Base-by-base conservation (phyloP, 2,329 filamentous ascomycete genomes). In the Trichocomaceae sp. region DNA sequence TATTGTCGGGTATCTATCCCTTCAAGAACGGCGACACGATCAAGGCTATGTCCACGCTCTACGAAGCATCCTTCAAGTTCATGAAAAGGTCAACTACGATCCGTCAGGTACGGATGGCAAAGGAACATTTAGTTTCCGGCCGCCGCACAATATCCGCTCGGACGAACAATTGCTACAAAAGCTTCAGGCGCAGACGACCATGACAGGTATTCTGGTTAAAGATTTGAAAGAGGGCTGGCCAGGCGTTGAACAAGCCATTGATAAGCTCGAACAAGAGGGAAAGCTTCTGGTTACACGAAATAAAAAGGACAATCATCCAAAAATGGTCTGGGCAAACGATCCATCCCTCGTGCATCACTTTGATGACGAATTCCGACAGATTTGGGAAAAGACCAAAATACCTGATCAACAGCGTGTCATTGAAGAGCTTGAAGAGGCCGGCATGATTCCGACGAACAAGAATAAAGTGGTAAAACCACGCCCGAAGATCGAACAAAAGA, bases 191-290 rank as follows among this genome's bases (percentile, higher is more conserved):
- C 90, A 91, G 72, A 83, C 83, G 51, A 90, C 90, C 57, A 88
- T 89, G 1, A 84, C 86, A 60, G 90, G 89, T 12, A 82, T 97
- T 53, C 80, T 80, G 37, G 89, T 97, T 59, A 90, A 90, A 69
- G 90, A 96, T 64, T 81, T 99, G 58, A 95, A 96, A 73, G 93
- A 99, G 69, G 93, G 93, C 59, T 99, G 93, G 93, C 84, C 86
- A 22, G 85, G 86, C 63, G 95, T 90, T 65, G 84, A 91, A 58
- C 82, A 86, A 19, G 82, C 87, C 9, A 87, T 99, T 68, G 82
- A 87, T 59, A 78, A 82, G 62, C 79, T 99, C 50, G 92, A 96
- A 75, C 74, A 73, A 41, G 82, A 88, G 68, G 86, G 91, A 66
- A 86, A 86, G 70, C 79, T 97, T 46, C 79, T 97, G 35, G 89